Percentiles rank a stretch among this genome's conserved stretches.
phyloP scores from a whole-genome alignment of 1,139 yeast genomes.

The Hyphopichia wangnamkhiaoensis region DNA sequence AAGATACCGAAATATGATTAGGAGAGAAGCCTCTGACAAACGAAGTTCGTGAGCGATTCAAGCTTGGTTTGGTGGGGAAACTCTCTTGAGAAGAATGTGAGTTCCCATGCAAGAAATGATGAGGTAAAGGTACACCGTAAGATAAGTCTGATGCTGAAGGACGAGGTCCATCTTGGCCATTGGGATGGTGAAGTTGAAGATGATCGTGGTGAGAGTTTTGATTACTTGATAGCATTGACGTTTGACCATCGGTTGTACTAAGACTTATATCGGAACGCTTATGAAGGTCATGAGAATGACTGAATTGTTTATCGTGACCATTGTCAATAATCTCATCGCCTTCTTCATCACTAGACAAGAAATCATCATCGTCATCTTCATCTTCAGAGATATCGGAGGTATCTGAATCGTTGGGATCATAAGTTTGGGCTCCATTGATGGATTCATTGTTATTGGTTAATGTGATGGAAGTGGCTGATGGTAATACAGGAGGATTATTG shows the following conservation, averaged over 20 bases:
- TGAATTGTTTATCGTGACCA: conserved; percentile 3
- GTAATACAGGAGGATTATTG: not conserved
- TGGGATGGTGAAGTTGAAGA: not conserved
- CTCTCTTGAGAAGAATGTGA: not conserved
- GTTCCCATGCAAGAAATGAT: not conserved
- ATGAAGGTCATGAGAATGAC: not conserved
- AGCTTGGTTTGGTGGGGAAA: conserved; percentile 3
- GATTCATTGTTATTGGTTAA: not conserved
- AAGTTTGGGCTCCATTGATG: not conserved
- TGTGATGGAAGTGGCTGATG: not conserved
- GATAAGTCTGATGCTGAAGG: conserved; percentile 6
- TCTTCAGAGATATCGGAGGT: conserved; percentile 35
- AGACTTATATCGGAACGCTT: conserved; percentile 1
- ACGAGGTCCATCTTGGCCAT: not conserved
- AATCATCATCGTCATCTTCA: conserved; percentile 17
- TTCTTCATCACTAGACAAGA: conserved; percentile 4
- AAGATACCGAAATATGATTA: conserved; percentile 27
- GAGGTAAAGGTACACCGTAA: conserved; percentile 4
- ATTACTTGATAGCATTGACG: too few relatives aligned
- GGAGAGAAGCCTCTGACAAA: conserved; percentile 50
- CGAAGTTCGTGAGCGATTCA: conserved; percentile 22
- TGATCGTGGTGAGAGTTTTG: not conserved
- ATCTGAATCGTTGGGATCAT: conserved; percentile 19
- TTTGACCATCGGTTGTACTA: conserved; percentile 4
- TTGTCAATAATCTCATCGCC: conserved; percentile 5